These are phyloP conservation scores for Fomitopsis pinicola DNA, from an alignment of 1,284 basidiomycete species.

Conservation along the genomic window DNA sequence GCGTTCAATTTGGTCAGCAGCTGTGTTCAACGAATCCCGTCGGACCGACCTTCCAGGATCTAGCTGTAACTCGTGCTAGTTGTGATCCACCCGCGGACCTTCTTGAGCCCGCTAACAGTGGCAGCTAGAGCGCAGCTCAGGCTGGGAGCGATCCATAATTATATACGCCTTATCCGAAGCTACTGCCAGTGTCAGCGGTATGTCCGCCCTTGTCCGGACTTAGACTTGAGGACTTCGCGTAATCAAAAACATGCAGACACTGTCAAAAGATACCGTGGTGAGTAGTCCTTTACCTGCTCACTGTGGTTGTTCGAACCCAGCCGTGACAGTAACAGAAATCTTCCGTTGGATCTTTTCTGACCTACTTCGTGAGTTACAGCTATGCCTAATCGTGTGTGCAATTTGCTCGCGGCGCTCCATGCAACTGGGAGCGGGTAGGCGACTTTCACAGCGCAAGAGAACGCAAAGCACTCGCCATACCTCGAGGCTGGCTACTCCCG, in stretches of 20 bases:
- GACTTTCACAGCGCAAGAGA: neutral
- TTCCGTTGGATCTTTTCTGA: too few species aligned
- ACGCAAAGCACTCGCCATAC: neutral
- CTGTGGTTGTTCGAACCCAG: too few species aligned
- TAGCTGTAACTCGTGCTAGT: neutral
- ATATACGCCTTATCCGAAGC: neutral
- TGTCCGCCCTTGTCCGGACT: neutral
- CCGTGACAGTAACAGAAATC: too few species aligned
- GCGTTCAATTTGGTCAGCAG: neutral
- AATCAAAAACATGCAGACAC: neutral
- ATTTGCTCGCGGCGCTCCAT: neutral
- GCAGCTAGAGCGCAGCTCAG: neutral
- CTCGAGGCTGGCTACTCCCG: conserved; percentile 1
- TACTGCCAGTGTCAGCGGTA: neutral
- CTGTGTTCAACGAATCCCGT: neutral
- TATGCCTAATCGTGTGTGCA: neutral
- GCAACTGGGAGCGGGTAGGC: neutral
- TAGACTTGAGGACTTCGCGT: neutral
- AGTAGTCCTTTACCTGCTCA: too few species aligned
- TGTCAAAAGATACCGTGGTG: too few species aligned
- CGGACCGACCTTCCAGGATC: neutral
- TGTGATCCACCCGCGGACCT: neutral
- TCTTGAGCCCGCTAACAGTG: neutral
- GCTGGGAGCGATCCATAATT: neutral
- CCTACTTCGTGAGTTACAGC: neutral